A percentile compares a stretch with the other conserved stretches of the same genome.
These are phyloP conservation scores for Bipolaris zeicola DNA, from an alignment of 2,329 filamentous ascomycete genomes.

Conservation along the genomic window DNA sequence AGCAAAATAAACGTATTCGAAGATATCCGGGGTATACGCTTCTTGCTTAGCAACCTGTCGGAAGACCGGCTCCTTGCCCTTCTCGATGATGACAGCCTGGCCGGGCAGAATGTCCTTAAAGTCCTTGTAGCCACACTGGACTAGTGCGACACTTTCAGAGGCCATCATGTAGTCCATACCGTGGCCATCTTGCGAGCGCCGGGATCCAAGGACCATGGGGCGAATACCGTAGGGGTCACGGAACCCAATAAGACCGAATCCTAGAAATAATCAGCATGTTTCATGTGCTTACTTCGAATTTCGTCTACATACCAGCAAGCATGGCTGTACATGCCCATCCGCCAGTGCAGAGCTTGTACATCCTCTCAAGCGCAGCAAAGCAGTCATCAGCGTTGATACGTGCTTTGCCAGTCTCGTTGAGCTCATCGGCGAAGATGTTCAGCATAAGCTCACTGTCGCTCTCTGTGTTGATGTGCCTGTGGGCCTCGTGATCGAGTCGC, in stretches of 20 bases:
- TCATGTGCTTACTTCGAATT: background rate
- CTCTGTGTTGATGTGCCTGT: slow-evolving; percentile 88
- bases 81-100: slow-evolving; percentile 83
- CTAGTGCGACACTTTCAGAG: slow-evolving; percentile 83
- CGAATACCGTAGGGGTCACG: slow-evolving; percentile 82
- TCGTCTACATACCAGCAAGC: slow-evolving; percentile 64
- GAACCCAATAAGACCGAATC: slow-evolving; percentile 81
- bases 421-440: slow-evolving; percentile 84
- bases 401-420: slow-evolving; percentile 79
- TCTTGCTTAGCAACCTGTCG: slow-evolving; percentile 71
- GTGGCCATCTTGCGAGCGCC: slow-evolving; percentile 67
- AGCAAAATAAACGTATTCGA: slow-evolving; percentile 88
- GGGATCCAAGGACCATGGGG: slow-evolving; percentile 77
- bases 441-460: slow-evolving; percentile 87
- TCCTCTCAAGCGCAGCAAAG: slow-evolving; percentile 71
- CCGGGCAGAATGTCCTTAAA: slow-evolving; percentile 81
- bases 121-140: slow-evolving; percentile 78
- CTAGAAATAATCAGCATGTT: slow-evolving; percentile 39
- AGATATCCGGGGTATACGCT: slow-evolving; percentile 82
- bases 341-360: slow-evolving; percentile 75
- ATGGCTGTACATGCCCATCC: slow-evolving; percentile 82
- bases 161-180: slow-evolving; percentile 88
- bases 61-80: slow-evolving; percentile 75
- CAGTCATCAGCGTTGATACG: slow-evolving; percentile 79
- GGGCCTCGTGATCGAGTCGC: slow-evolving; percentile 77